Conservation (phyloP, 2,329 filamentous ascomycete genomes). For the Boeremia exigua region DNA sequence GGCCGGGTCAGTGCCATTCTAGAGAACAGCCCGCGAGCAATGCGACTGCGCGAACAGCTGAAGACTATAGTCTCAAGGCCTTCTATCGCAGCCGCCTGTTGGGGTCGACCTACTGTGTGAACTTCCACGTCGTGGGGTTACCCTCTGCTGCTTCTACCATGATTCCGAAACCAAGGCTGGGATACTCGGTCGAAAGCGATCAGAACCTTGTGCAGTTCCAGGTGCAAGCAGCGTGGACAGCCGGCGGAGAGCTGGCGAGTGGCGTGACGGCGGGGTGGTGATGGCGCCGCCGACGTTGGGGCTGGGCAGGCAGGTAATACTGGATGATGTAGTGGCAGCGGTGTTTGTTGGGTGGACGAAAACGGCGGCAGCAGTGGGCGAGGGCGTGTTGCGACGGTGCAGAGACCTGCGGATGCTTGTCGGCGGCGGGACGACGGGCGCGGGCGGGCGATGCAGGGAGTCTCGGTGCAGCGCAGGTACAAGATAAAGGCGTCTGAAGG, state of each 20-base stretch:
- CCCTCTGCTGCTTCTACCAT: constrained; percentile 97
- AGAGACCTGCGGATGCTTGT: constrained; percentile 20
- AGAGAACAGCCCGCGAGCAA: not conserved
- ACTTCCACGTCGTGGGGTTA: constrained; percentile 98
- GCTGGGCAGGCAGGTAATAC: constrained; percentile 29
- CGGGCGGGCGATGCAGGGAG: constrained; percentile 29
- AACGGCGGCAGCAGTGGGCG: constrained; percentile 23
- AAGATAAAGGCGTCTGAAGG: constrained; percentile 28
- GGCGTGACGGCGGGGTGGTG: constrained; percentile 21
- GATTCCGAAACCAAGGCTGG: constrained; percentile 54
- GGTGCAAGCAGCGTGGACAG: constrained; percentile 14
- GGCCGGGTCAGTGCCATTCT: constrained; percentile 30
- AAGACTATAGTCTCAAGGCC: not conserved
- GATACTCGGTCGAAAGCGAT: constrained; percentile 23
- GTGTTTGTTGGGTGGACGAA: constrained; percentile 30
- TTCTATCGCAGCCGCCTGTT: not conserved
- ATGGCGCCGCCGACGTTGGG: constrained; percentile 41
- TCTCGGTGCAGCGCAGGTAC: constrained; percentile 33
- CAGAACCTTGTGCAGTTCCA: constrained; percentile 18
- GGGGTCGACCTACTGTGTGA: constrained; percentile 81
- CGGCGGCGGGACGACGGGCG: constrained; percentile 28
- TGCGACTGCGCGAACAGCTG: constrained; percentile 2
- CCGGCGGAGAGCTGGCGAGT: constrained; percentile 19
- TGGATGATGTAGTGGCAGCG: constrained; percentile 39
- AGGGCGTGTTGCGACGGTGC: constrained; percentile 11